Percentiles rank a stretch among this genome's conserved stretches.
phyloP scores from a whole-genome alignment of 306 rosid species.

The Fagus sylvatica region DNA sequence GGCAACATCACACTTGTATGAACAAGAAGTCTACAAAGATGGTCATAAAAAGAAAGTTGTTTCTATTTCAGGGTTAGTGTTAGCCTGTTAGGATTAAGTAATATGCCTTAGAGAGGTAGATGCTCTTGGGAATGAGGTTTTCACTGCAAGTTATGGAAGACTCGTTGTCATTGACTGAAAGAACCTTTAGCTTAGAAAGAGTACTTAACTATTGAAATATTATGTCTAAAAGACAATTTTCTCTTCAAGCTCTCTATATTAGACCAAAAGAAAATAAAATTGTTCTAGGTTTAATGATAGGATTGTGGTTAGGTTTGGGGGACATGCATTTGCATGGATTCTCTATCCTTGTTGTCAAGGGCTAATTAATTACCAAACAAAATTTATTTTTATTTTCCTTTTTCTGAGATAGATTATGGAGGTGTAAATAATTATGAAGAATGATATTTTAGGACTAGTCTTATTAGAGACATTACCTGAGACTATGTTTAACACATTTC shows the following conservation, averaged over 20 bases:
- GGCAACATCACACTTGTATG: slow-evolving; percentile 50
- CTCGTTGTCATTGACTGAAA: slow-evolving; percentile 20
- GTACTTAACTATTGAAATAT: slow-evolving; percentile 22
- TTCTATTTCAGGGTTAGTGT: slow-evolving; percentile 29
- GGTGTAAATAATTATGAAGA: neutral
- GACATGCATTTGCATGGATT: slow-evolving; percentile 7
- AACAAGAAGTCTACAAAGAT: slow-evolving; percentile 25
- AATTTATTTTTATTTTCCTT: neutral
- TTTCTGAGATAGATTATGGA: neutral
- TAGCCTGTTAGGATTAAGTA: slow-evolving; percentile 23
- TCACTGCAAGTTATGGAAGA: slow-evolving; percentile 6
- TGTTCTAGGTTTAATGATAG: too few species aligned
- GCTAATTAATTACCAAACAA: neutral
- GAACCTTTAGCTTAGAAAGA: slow-evolving; percentile 24
- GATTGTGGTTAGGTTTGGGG: too few species aligned
- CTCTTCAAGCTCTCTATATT: neutral
- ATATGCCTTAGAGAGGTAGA: slow-evolving; percentile 37
- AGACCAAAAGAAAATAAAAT: too few species aligned
- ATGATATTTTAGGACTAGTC: too few species aligned
- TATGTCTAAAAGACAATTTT: slow-evolving; percentile 14
- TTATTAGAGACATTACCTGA: neutral
- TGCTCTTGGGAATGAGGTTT: slow-evolving; percentile 55
- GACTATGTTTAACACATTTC: neutral
- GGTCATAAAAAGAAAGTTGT: slow-evolving; percentile 29
- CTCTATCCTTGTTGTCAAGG: slow-evolving; percentile 8